Conservation (phyloP, 2,329 filamentous ascomycete species). For the Piedraia hortae region DNA sequence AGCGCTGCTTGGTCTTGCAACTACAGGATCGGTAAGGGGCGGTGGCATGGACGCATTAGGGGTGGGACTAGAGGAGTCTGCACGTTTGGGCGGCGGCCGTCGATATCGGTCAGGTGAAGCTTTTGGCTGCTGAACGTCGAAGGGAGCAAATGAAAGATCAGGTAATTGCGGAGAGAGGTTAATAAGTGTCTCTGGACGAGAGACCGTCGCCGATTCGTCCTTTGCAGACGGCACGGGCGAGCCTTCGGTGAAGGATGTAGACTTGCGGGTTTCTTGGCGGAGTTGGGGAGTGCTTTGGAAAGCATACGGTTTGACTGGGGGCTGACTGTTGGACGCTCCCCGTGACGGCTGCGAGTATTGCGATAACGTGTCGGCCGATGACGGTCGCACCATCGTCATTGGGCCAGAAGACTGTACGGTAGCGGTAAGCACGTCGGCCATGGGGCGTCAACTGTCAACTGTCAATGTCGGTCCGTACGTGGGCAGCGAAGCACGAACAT, state of each 20-base stretch:
- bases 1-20: too few species aligned
- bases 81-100: constrained; percentile 29
- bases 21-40: too few species aligned
- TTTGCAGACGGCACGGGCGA: constrained; percentile 13
- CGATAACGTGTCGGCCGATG: constrained; percentile 20
- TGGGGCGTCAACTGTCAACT: too few species aligned
- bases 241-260: constrained; percentile 21
- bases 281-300: constrained; percentile 26
- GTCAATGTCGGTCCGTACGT: too few species aligned
- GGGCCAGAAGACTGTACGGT: constrained; percentile 19
- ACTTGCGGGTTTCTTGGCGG: constrained; percentile 27
- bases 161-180: constrained; percentile 24
- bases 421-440: constrained; percentile 21
- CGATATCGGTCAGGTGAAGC: constrained; percentile 63
- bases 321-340: constrained; percentile 14
- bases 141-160: constrained; percentile 26
- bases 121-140: constrained; percentile 29
- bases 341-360: constrained; percentile 12
- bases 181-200: constrained; percentile 14
- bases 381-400: constrained; percentile 22
- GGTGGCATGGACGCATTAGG: constrained; percentile 9
- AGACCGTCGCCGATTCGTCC: constrained; percentile 12
- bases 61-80: constrained; percentile 20
- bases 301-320: constrained; percentile 23
- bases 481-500: too few species aligned